Evolutionary conservation across 257 asterid species (phyloP).

Genomic region (Mitragyna speciosa): DNA sequence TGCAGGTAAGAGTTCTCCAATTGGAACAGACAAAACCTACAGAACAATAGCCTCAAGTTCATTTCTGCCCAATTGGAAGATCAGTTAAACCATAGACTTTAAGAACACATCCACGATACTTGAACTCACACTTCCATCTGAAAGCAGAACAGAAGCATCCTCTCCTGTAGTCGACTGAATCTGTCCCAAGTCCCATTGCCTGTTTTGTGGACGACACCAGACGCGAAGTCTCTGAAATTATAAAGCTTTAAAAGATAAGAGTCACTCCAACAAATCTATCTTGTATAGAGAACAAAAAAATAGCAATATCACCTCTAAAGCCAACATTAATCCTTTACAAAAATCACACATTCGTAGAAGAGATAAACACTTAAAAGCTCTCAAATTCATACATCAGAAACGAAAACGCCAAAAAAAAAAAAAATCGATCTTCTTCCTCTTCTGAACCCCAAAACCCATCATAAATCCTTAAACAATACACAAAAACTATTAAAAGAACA

Average conservation of each 20-base stretch:
- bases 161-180: constrained; percentile 76
- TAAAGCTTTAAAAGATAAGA: constrained; percentile 19
- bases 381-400: not conserved
- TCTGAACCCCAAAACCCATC: constrained; percentile 8
- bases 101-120: constrained; percentile 16
- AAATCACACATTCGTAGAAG: not conserved
- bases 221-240: constrained; percentile 70
- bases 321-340: not conserved
- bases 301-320: not conserved
- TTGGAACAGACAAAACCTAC: constrained; percentile 61
- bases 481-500: not conserved
- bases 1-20: constrained; percentile 71
- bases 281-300: not conserved
- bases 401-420: not conserved
- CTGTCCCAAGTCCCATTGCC: constrained; percentile 71
- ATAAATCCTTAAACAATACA: not conserved
- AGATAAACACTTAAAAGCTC: too few relatives aligned
- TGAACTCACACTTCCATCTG: constrained; percentile 69
- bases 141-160: constrained; percentile 56
- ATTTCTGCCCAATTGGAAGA: not conserved
- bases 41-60: constrained; percentile 25
- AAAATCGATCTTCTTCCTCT: not conserved
- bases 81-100: constrained; percentile 18
- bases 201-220: constrained; percentile 66
- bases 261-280: constrained; percentile 15